These are phyloP conservation scores for Trichoderma asperelloides DNA, from an alignment of 495 filamentous ascomycete species.

Conservation along the genomic window DNA sequence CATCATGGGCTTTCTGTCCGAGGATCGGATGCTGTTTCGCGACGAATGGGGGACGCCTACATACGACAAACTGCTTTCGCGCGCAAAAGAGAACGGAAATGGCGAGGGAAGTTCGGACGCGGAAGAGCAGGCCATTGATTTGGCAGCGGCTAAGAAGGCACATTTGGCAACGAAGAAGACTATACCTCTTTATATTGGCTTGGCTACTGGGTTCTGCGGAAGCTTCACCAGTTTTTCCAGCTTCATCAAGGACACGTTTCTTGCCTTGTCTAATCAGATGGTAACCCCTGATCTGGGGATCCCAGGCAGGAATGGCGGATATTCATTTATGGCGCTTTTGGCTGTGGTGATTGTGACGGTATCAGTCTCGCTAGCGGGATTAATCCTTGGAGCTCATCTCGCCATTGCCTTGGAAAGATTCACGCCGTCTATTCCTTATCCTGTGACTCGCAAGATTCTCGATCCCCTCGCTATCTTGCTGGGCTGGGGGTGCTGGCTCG, in stretches of 20 bases:
- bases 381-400: slow-evolving; percentile 69
- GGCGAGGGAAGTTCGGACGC: slow-evolving; percentile 22
- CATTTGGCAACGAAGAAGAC: slow-evolving; percentile 64
- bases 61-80: slow-evolving; percentile 24
- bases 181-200: slow-evolving; percentile 82
- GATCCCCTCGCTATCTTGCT: slow-evolving; percentile 56
- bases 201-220: slow-evolving; percentile 90
- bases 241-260: slow-evolving; percentile 77
- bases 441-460: slow-evolving; percentile 46
- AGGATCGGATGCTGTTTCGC: slow-evolving; percentile 71
- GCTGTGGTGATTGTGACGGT: slow-evolving; percentile 62
- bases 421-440: slow-evolving; percentile 50
- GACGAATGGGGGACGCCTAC: slow-evolving; percentile 48
- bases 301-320: slow-evolving; percentile 57
- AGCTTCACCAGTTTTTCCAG: slow-evolving; percentile 87
- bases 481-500: slow-evolving; percentile 68
- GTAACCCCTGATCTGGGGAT: background rate
- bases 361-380: slow-evolving; percentile 55
- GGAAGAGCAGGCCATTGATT: slow-evolving; percentile 18
- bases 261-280: slow-evolving; percentile 72
- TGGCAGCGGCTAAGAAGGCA: slow-evolving; percentile 36
- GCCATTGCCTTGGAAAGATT: slow-evolving; percentile 52
- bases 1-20: slow-evolving; percentile 70
- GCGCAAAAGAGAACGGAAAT: slow-evolving; percentile 19
- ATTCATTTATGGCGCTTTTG: slow-evolving; percentile 71